Evolutionary conservation across 768 basidiomycete species (phyloP).

Genomic region (Suillus discolor): DNA sequence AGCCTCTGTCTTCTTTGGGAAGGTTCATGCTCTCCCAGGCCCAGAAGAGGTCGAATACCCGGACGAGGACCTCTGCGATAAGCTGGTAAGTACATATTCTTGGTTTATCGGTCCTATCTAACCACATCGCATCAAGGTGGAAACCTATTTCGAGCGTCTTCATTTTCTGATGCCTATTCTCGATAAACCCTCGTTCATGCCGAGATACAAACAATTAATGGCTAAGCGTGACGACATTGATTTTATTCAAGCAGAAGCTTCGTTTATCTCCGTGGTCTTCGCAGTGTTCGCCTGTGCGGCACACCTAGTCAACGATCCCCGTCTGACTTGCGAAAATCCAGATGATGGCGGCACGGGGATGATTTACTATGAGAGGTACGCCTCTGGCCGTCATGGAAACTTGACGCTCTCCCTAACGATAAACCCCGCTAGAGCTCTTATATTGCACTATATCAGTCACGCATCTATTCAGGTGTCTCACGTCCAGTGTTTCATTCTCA

Average conservation of each 20-base stretch:
- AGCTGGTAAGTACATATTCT: conserved; percentile 58
- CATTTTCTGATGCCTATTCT: conserved; percentile 89
- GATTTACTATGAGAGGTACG: conserved; percentile 87
- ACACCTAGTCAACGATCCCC: conserved; percentile 73
- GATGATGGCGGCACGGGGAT: conserved; percentile 89
- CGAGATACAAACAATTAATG: conserved; percentile 74
- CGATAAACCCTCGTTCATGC: conserved; percentile 83
- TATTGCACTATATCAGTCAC: conserved; percentile 91
- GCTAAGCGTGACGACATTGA: conserved; percentile 56
- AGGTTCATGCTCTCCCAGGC: conserved; percentile 77
- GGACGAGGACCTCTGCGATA: conserved; percentile 82
- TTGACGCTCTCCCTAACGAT: conserved; percentile 8
- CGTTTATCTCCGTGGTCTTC: conserved; percentile 82
- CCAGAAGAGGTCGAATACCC: conserved; percentile 90
- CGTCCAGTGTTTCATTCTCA: conserved; percentile 87
- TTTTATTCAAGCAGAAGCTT: conserved; percentile 60
- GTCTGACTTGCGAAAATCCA: conserved; percentile 57
- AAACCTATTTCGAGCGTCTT: conserved; percentile 84
- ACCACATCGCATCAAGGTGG: conserved; percentile 54
- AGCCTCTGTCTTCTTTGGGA: conserved; percentile 84
- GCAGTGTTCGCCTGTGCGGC: conserved; percentile 92
- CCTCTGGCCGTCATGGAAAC: conserved; percentile 11
- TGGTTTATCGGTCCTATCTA: conserved; percentile 19
- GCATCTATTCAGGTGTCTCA: conserved; percentile 83
- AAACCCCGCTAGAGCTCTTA: conserved; percentile 62